Evolutionary conservation across 768 basidiomycete genomes (phyloP).

Genomic region (Termitomyces sp.): DNA sequence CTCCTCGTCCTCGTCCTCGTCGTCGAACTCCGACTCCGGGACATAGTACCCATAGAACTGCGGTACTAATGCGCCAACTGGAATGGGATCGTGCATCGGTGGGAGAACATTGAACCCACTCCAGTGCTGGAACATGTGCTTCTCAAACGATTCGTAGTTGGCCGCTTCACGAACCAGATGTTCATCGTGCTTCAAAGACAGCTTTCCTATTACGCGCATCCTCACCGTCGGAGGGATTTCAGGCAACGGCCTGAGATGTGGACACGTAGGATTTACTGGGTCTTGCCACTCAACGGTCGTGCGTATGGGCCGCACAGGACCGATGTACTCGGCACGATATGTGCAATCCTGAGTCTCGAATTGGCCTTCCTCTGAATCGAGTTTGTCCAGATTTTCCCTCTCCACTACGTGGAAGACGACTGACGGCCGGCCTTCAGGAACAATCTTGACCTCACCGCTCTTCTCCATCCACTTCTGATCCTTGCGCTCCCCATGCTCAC

Average conservation of each 20-base stretch:
- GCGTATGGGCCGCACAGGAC: slow-evolving; percentile 15
- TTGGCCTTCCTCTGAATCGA: background rate
- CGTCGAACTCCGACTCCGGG: slow-evolving; percentile 16
- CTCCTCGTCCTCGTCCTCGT: background rate
- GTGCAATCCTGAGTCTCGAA: background rate
- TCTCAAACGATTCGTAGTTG: slow-evolving; percentile 43
- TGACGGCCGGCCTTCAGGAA: slow-evolving; percentile 4
- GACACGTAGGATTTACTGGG: slow-evolving; percentile 28
- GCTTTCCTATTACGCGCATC: slow-evolving; percentile 41
- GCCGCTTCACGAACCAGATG: slow-evolving; percentile 40
- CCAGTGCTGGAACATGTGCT: slow-evolving; percentile 47
- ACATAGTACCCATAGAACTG: slow-evolving; percentile 65
- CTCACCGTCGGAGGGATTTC: slow-evolving; percentile 33
- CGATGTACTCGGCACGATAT: slow-evolving; percentile 8
- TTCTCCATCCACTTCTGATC: slow-evolving; percentile 15
- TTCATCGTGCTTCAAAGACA: slow-evolving; percentile 33
- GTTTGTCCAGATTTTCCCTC: background rate
- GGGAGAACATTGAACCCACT: slow-evolving; percentile 43
- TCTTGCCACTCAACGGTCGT: slow-evolving; percentile 31
- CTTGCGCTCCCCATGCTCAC: slow-evolving; percentile 19
- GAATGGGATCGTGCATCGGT: slow-evolving; percentile 41
- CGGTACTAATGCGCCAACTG: slow-evolving; percentile 50
- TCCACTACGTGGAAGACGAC: slow-evolving; percentile 4
- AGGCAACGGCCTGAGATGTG: slow-evolving; percentile 20
- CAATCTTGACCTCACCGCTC: slow-evolving; percentile 5